These are phyloP conservation scores for Phaeosphaeriaceae sp. DNA, from an alignment of 2,329 filamentous ascomycete species.

Conservation along the genomic window DNA sequence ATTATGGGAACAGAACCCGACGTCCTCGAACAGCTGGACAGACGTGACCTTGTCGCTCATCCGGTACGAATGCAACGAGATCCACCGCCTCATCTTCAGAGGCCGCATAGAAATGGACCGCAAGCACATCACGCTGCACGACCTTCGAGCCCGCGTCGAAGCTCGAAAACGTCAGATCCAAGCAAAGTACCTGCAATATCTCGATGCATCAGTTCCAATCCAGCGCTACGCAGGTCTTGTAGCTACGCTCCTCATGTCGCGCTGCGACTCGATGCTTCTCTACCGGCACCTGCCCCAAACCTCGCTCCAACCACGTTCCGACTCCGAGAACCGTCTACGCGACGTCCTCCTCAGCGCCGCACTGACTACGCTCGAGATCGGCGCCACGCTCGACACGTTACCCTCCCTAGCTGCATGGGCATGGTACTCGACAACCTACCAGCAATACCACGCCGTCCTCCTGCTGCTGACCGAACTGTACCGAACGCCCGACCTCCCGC, in stretches of 20 bases:
- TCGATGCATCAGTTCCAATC: slow-evolving; percentile 43
- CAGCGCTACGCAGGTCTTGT: slow-evolving; percentile 50
- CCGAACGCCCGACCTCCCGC: slow-evolving; percentile 43
- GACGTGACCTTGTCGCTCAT: slow-evolving; percentile 46
- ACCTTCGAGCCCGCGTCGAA: slow-evolving; percentile 45
- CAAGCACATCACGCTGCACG: slow-evolving; percentile 46
- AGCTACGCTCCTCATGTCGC: slow-evolving; percentile 46
- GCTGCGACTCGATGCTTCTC: slow-evolving; percentile 50
- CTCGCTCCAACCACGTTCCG: slow-evolving; percentile 40
- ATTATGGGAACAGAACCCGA: slow-evolving; percentile 46
- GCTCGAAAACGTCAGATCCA: slow-evolving; percentile 45
- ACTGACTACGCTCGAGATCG: slow-evolving; percentile 48
- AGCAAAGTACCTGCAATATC: slow-evolving; percentile 42
- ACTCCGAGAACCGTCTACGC: slow-evolving; percentile 46
- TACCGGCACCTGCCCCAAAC: slow-evolving; percentile 49
- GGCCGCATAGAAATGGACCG: slow-evolving; percentile 49
- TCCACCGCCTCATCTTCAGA: slow-evolving; percentile 47
- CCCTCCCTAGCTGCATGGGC: slow-evolving; percentile 44
- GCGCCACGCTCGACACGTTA: slow-evolving; percentile 48
- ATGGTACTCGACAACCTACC: slow-evolving; percentile 50
- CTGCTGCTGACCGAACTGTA: slow-evolving; percentile 49
- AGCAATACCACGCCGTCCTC: slow-evolving; percentile 48
- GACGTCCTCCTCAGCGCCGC: slow-evolving; percentile 48
- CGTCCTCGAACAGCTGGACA: slow-evolving; percentile 40
- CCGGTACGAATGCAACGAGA: slow-evolving; percentile 48